Base-by-base conservation (phyloP, 768 basidiomycete species). In the Rhizopogon rudus region DNA sequence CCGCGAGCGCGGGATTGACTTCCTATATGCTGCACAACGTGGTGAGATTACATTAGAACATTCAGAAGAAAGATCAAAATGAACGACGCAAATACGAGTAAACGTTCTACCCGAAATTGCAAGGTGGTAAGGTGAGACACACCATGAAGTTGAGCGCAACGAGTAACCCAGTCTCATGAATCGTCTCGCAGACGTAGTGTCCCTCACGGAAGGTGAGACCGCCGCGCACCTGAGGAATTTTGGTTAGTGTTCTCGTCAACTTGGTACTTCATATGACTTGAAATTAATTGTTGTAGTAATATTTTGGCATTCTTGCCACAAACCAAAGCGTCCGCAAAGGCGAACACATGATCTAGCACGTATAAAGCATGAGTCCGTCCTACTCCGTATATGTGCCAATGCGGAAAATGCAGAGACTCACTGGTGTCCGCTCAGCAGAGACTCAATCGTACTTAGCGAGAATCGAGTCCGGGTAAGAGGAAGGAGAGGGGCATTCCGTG, bases 401-500 rank as follows among this genome's bases (percentile, higher is more conserved):
- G 20, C 14, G 25, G 25, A 25, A 25, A 25, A 5, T 25, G 25
- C 25, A 25, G 25, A 10, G 44, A 56, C 82, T 67, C 59, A 92
- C 93, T 22, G 93, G 93, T 44, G 93, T 95, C n/a, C 93, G 83
- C 39, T 86, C 80, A 1, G 91, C 76, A 67, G 76, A 84, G 52
- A 85, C 65, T 83, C 86, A 87, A 40, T 70, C 63, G 64, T 80
- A 84, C 56, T 76, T 73, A 2, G 48, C 20, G 9, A 49, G 48
- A 9, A 37, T 35, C 9, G 35, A 49, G 3, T 49, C 35, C 9
- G 48, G 48, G 3, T 33, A 85, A 53, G 49, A 99, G 82, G 82
- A 98, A 98, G 5, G 97, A 92, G 43, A 98, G 82, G 20, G 97
- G 97, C 88, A 97, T 98, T 58, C 97, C 97, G 72, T 99, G 97